phyloP scores from a whole-genome alignment of 169 alveolate genomes.

The Ichthyophthirius multifiliis region DNA sequence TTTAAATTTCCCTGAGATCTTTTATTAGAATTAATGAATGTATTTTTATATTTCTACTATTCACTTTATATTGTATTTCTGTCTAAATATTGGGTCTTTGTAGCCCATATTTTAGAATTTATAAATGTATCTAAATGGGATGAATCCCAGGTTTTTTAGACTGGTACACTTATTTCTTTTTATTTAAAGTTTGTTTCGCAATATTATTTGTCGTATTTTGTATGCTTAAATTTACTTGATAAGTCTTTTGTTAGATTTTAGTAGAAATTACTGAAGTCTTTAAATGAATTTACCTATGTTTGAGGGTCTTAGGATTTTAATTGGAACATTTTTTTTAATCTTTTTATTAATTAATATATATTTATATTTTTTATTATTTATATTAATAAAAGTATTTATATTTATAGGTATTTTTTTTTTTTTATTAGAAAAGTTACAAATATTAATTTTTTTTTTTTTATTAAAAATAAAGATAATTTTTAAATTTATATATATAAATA shows the following conservation, averaged over 20 bases:
- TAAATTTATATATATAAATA: too few relatives aligned
- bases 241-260: background rate
- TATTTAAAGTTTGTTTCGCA: background rate
- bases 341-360: too few relatives aligned
- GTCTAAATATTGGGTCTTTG: background rate
- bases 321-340: too few relatives aligned
- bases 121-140: background rate
- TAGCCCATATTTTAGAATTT: background rate
- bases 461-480: too few relatives aligned
- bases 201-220: background rate
- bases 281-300: background rate
- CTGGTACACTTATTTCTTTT: background rate
- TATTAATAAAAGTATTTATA: too few relatives aligned
- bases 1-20: background rate
- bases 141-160: background rate
- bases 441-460: too few relatives aligned
- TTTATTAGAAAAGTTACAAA: too few relatives aligned
- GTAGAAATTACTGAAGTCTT: background rate
- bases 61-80: background rate
- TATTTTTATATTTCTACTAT: background rate
- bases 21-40: background rate
- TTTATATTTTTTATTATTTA: too few relatives aligned
- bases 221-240: background rate
- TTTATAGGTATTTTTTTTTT: too few relatives aligned
- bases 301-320: too few relatives aligned